phyloP scores from a whole-genome alignment of 768 basidiomycete species.

The Plicaturopsis crispa region DNA sequence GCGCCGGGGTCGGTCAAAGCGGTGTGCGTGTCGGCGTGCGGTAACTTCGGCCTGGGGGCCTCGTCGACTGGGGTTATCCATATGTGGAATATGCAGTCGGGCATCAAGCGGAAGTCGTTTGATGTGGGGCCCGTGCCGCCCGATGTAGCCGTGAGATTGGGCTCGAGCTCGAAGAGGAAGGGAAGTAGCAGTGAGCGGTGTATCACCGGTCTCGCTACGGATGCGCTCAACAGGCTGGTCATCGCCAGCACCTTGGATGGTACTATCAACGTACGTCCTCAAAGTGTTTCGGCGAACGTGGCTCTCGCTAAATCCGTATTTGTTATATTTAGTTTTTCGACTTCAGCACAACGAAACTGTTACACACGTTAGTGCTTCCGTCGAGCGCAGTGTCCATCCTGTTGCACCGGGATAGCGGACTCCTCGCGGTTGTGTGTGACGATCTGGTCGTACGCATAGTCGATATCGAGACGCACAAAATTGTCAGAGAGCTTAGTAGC shows the following conservation, averaged over 20 bases:
- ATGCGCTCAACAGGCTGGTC: slow-evolving; percentile 74
- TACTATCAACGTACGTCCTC: slow-evolving; percentile 69
- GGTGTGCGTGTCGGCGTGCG: slow-evolving; percentile 88
- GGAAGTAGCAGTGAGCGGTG: slow-evolving; percentile 45
- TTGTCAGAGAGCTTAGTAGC: slow-evolving; percentile 86
- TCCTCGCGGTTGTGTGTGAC: slow-evolving; percentile 80
- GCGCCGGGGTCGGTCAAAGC: slow-evolving; percentile 63
- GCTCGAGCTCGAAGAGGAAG: slow-evolving; percentile 28
- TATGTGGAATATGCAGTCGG: slow-evolving; percentile 98
- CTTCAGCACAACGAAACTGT: slow-evolving; percentile 79
- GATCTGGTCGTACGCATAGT: slow-evolving; percentile 80
- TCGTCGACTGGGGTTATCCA: slow-evolving; percentile 73
- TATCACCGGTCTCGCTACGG: slow-evolving; percentile 79
- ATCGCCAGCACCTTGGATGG: slow-evolving; percentile 88
- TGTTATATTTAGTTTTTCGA: slow-evolving; percentile 75
- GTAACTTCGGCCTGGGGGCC: slow-evolving; percentile 88
- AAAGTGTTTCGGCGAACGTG: neutral
- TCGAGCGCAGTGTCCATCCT: slow-evolving; percentile 63
- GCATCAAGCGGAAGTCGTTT: slow-evolving; percentile 75
- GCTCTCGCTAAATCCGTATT: slow-evolving; percentile 4
- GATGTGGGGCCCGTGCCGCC: slow-evolving; percentile 56
- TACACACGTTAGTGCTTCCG: slow-evolving; percentile 58
- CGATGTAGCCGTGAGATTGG: slow-evolving; percentile 38
- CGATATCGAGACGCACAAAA: slow-evolving; percentile 82
- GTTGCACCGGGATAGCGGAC: slow-evolving; percentile 78